Evolutionary conservation across 2,329 filamentous ascomycete genomes (phyloP).

Genomic region (Aspergillus floridensis): DNA sequence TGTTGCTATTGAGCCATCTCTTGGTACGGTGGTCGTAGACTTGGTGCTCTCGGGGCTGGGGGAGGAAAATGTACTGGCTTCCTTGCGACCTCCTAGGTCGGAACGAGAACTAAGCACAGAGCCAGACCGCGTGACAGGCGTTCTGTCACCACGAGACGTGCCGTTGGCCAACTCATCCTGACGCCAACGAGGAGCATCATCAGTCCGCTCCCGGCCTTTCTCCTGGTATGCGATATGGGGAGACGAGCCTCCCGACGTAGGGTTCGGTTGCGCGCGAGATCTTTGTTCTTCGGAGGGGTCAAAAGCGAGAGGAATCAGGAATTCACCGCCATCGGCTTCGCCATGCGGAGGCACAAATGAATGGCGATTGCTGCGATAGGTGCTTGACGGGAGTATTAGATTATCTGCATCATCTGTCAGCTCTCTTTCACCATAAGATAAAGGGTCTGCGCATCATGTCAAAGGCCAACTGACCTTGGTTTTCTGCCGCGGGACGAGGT

Average conservation of each 20-base stretch:
- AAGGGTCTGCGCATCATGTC: neutral
- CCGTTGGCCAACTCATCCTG: slow-evolving; percentile 30
- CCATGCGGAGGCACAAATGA: slow-evolving; percentile 62
- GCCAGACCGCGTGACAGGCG: slow-evolving; percentile 44
- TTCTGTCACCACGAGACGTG: slow-evolving; percentile 10
- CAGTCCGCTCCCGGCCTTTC: slow-evolving; percentile 66
- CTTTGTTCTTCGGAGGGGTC: slow-evolving; percentile 64
- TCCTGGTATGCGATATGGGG: slow-evolving; percentile 94
- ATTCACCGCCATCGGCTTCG: slow-evolving; percentile 61
- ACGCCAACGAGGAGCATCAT: slow-evolving; percentile 36
- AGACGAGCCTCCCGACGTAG: slow-evolving; percentile 54
- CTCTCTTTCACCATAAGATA: neutral
- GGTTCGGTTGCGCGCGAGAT: slow-evolving; percentile 43
- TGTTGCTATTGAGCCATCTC: slow-evolving; percentile 26
- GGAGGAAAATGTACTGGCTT: slow-evolving; percentile 42
- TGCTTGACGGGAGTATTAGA: slow-evolving; percentile 69
- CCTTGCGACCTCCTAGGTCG: slow-evolving; percentile 36
- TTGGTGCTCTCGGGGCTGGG: slow-evolving; percentile 29
- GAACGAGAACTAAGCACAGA: slow-evolving; percentile 49
- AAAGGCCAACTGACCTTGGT: slow-evolving; percentile 30
- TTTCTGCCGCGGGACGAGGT: slow-evolving; percentile 24
- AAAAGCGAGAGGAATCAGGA: slow-evolving; percentile 72
- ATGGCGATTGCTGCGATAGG: slow-evolving; percentile 74
- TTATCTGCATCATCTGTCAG: slow-evolving; percentile 46
- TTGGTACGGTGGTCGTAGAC: slow-evolving; percentile 30